phyloP scores from a whole-genome alignment of 1,284 basidiomycete species.

The Ganoderma lingzhi region DNA sequence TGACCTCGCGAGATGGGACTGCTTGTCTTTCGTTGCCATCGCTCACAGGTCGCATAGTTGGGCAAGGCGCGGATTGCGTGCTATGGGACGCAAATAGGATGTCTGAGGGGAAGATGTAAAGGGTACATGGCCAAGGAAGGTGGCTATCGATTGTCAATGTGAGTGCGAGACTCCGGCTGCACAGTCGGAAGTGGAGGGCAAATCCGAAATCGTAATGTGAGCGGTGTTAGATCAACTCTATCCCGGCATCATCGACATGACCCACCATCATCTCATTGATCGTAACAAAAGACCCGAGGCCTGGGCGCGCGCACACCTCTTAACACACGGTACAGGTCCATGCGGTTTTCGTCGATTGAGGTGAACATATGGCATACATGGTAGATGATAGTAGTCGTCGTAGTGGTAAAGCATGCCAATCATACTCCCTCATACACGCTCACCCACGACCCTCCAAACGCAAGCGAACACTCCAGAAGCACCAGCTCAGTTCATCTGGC shows the following conservation, averaged over 20 bases:
- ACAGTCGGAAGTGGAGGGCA: neutral
- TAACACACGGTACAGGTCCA: neutral
- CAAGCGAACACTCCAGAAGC: slow-evolving; percentile 24
- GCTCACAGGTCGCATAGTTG: neutral
- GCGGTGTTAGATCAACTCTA: neutral
- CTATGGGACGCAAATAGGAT: slow-evolving; percentile 1
- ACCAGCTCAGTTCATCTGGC: slow-evolving; percentile 88
- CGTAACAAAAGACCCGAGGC: neutral
- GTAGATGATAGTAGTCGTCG: slow-evolving; percentile 31
- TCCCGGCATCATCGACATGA: neutral
- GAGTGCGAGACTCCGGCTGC: neutral
- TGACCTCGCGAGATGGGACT: slow-evolving; percentile 29
- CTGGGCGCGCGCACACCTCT: too few relatives aligned
- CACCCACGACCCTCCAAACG: slow-evolving; percentile 36
- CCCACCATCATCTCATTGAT: neutral
- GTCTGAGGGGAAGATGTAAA: neutral
- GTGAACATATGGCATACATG: slow-evolving; percentile 35
- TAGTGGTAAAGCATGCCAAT: slow-evolving; percentile 45
- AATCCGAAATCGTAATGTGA: neutral
- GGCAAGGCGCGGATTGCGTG: neutral
- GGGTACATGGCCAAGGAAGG: slow-evolving; percentile 6
- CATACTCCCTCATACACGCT: slow-evolving; percentile 46
- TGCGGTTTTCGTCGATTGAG: slow-evolving; percentile 26
- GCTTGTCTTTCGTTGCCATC: slow-evolving; percentile 3
- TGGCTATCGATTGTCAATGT: neutral